Evolutionary conservation across 148 eudicot species (phyloP), one percentile per base, ranked within the genome.

Genomic region (Salicornia ramosissima): DNA sequence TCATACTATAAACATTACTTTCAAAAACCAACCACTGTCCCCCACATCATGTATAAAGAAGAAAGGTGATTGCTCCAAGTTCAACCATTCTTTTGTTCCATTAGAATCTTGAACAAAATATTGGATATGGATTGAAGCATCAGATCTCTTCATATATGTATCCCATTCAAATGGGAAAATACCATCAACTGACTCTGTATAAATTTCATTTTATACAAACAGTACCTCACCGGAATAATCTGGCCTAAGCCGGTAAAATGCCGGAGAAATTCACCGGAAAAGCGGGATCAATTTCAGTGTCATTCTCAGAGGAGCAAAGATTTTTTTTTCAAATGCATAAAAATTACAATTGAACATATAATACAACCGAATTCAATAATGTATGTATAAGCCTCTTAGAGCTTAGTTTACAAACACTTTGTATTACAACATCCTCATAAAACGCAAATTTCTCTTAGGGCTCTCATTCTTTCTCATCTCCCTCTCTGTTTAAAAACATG

Each of bases 11-110:
- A 69, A 66, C 45, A 56, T 5, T 9, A 47, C 51, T 49, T 58
- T 30, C 30, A 10, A 31, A 46, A 40, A 66, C 26, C 33, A 68
- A 4, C n/a, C 46, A 22, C 0, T 12, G 43, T 21, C 13, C 51
- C 50, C 74, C 68, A 71, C 45, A 14, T 42, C 33, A 39, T 50
- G 49, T 34, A 51, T 34, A 19, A 19, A n/a, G 21, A 9, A 28
- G 45, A 54, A 65, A 39, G 45, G 64, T 64, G 66, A 12, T 39
- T n/a, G n/a, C n/a, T n/a, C n/a, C n/a, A n/a, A n/a, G n/a, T n/a
- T 28, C 75, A 70, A 66, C 75, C 82, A 79, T 42, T 26, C 75
- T 19, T 78, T 73, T 58, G 22, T 36, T 36, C 40, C 33, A 33
- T 42, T 57, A 33, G 78, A 74, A 74, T 70, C 68, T 65, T 70